Evolutionary conservation across 106 monocot genomes (phyloP).

Genomic region (Gastrodia elata): DNA sequence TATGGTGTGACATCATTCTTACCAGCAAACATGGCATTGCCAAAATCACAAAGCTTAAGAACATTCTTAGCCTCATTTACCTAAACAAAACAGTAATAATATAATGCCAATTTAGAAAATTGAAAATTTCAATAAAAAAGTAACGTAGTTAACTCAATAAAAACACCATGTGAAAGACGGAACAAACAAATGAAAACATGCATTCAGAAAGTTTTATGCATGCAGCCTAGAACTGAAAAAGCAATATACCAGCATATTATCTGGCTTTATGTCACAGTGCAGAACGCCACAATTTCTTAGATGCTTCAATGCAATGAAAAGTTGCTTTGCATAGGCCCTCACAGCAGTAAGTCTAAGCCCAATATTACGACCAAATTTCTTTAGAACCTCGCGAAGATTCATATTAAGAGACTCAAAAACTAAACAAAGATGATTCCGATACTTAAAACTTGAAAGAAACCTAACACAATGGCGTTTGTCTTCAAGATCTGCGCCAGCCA

Average conservation of each 20-base stretch:
- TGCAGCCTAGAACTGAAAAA: background rate
- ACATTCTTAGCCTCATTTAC: slow-evolving; percentile 95
- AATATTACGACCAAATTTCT: slow-evolving; percentile 99
- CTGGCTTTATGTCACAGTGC: slow-evolving; percentile 98
- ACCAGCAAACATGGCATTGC: slow-evolving; percentile 95
- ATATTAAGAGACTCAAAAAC: slow-evolving; percentile 99
- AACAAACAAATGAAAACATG: slow-evolving; percentile 2
- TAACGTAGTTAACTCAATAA: background rate
- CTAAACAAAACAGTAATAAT: slow-evolving; percentile 23
- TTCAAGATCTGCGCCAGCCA: slow-evolving; percentile 82
- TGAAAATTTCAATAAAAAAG: background rate
- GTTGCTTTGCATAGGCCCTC: slow-evolving; percentile 98
- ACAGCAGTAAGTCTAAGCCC: slow-evolving; percentile 98
- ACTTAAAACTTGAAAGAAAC: slow-evolving; percentile 99
- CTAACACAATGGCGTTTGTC: slow-evolving; percentile 95
- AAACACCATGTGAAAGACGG: background rate
- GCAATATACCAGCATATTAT: slow-evolving; percentile 92
- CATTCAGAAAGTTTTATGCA: background rate
- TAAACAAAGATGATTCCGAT: slow-evolving; percentile 99
- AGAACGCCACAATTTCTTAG: slow-evolving; percentile 88
- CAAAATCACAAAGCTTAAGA: slow-evolving; percentile 96
- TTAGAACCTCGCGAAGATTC: slow-evolving; percentile 99
- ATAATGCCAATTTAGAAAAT: background rate
- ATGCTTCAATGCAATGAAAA: slow-evolving; percentile 98
- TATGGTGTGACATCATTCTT: slow-evolving; percentile 98